phyloP scores from a whole-genome alignment of 1,284 basidiomycete species.

The Ganoderma multipileum region DNA sequence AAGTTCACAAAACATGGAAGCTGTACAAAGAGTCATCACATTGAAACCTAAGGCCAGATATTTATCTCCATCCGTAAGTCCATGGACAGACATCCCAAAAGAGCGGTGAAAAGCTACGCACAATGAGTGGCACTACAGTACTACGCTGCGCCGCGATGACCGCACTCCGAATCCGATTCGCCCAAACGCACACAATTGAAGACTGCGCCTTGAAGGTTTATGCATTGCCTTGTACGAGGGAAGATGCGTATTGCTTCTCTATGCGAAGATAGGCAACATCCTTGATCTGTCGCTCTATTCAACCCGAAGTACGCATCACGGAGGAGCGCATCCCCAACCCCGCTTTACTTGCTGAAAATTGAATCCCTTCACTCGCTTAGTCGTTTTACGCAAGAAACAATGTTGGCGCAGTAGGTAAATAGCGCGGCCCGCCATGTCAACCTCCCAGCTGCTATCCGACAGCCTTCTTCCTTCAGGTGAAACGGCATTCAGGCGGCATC shows the following conservation, averaged over 20 bases:
- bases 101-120: neutral
- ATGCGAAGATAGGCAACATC: slow-evolving; percentile 4
- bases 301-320: neutral
- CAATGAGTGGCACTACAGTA: neutral
- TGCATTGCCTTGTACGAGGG: neutral
- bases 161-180: neutral
- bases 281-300: neutral
- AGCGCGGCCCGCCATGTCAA: neutral
- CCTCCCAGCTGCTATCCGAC: neutral
- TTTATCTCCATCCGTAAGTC: neutral
- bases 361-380: neutral
- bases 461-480: neutral
- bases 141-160: neutral
- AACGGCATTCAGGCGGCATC: neutral
- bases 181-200: neutral
- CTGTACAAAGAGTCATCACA: neutral
- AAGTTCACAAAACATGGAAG: neutral
- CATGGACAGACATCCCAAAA: neutral
- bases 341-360: neutral
- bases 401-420: neutral
- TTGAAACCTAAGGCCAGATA: neutral
- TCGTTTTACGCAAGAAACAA: neutral
- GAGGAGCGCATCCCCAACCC: neutral
- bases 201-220: neutral
- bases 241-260: slow-evolving; percentile 12